Conservation (phyloP, 805 yeast species). For the Huiozyma sinensis region DNA sequence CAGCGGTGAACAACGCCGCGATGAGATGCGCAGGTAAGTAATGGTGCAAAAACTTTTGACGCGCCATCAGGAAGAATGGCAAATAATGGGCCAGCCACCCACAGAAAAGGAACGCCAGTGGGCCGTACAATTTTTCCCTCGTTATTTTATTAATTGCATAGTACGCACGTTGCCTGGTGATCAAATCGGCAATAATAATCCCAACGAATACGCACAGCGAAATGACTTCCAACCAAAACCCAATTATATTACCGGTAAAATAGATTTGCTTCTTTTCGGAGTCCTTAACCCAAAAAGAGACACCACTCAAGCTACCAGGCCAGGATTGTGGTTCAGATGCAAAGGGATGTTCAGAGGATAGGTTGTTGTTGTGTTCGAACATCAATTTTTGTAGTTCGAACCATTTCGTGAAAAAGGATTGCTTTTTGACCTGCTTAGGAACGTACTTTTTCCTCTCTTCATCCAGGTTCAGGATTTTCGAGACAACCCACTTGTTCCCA, state of each 20-base stretch:
- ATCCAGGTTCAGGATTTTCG: slow-evolving; percentile 51
- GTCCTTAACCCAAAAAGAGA: slow-evolving; percentile 86
- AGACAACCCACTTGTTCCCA: slow-evolving; percentile 68
- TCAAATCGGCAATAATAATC: slow-evolving; percentile 59
- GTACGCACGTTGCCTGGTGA: slow-evolving; percentile 64
- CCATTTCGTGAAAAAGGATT: slow-evolving; percentile 82
- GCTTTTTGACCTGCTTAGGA: slow-evolving; percentile 49
- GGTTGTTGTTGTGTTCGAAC: slow-evolving; percentile 87
- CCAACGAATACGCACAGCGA: slow-evolving; percentile 55
- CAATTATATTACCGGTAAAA: slow-evolving; percentile 81
- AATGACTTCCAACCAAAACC: slow-evolving; percentile 77
- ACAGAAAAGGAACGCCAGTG: slow-evolving; percentile 69
- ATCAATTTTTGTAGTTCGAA: slow-evolving; percentile 75
- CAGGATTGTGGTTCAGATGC: slow-evolving; percentile 86
- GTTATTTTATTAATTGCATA: slow-evolving; percentile 47
- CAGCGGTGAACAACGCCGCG: slow-evolving; percentile 77
- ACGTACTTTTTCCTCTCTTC: slow-evolving; percentile 54
- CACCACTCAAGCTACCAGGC: slow-evolving; percentile 87
- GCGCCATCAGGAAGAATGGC: slow-evolving; percentile 84
- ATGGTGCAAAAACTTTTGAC: slow-evolving; percentile 91
- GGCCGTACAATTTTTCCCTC: slow-evolving; percentile 63
- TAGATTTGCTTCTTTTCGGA: slow-evolving; percentile 66
- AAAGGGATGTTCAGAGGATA: slow-evolving; percentile 85
- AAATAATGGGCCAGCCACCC: slow-evolving; percentile 88
- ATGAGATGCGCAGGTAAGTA: slow-evolving; percentile 90